Evolutionary conservation across 305 asterid species (phyloP), one percentile per base, ranked within the genome.

Genomic region (Ajuga reptans): DNA sequence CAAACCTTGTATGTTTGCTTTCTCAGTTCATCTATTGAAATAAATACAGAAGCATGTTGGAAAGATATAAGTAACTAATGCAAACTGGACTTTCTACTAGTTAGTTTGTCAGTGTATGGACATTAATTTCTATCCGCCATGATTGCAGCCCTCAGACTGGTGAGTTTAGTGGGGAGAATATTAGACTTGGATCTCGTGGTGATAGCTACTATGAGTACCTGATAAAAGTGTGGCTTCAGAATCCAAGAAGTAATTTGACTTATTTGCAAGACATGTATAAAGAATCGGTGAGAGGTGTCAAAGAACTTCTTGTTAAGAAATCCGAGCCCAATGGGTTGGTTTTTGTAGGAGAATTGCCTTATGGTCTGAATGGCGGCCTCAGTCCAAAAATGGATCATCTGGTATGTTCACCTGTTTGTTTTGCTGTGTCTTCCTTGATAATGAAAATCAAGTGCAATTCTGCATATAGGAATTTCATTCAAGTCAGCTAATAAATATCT

Each of bases 361-460:
- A 74, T 81, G 99, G 97, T 58, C 74, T 79, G 73, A 61, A 82
- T 53, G 91, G 95, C 43, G 78, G 72, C 56, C 85, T 91, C 82
- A 89, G 95, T 78, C 97, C 99, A 9, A 93, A 93, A 81, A 93
- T 93, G 99, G 99, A 93, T 84, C 99, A 93, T 83, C 85, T 91
- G 84, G 99, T 93, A 85, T 69, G 86, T 66, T 78, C 1, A 15
- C 37, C 4, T 43, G 68, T 54, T 63, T 59, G 64, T 56, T 75
- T 72, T 27, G 46, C 50, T 61, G 39, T 63, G 1, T 31, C n/a
- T 73, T 49, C 17, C 39, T 54, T 62, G 6, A 55, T 68, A 42
- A 51, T 59, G 42, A 5, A 43, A 73, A 55, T 64, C 21, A 55
- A 39, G 14, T 51, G 71, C 45, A 62, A 49, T 33, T 72, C 11